Percentiles rank a stretch among this genome's conserved stretches.
phyloP scores from a whole-genome alignment of 306 rosid genomes.

The Delonix regia region DNA sequence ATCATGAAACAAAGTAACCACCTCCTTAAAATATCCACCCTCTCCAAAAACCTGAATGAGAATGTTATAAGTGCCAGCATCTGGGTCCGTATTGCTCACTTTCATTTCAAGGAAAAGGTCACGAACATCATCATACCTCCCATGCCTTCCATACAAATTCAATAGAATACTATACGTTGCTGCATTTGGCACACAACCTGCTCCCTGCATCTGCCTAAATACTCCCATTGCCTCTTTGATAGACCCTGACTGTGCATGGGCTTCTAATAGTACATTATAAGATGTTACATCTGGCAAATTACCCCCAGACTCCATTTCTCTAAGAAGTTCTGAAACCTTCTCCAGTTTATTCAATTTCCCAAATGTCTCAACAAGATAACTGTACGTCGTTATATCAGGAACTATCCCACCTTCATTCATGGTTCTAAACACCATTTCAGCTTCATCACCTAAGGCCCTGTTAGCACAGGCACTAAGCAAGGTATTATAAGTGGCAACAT shows the following conservation, averaged over 20 bases:
- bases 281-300: slow-evolving; percentile 85
- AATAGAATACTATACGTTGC: slow-evolving; percentile 77
- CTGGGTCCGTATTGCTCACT: slow-evolving; percentile 84
- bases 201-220: slow-evolving; percentile 94
- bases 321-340: slow-evolving; percentile 83
- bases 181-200: slow-evolving; percentile 83
- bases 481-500: slow-evolving; percentile 81
- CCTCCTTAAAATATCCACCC: slow-evolving; percentile 97
- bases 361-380: slow-evolving; percentile 82
- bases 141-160: slow-evolving; percentile 80
- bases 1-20: slow-evolving; percentile 94
- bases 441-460: slow-evolving; percentile 84
- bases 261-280: slow-evolving; percentile 84
- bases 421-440: slow-evolving; percentile 91
- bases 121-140: slow-evolving; percentile 88
- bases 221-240: slow-evolving; percentile 77
- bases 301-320: slow-evolving; percentile 87
- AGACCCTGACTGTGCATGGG: slow-evolving; percentile 68
- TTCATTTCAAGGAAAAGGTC: slow-evolving; percentile 97
- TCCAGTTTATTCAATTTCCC: slow-evolving; percentile 69
- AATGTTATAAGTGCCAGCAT: slow-evolving; percentile 86
- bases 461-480: slow-evolving; percentile 90
- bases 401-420: slow-evolving; percentile 93
- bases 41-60: slow-evolving; percentile 95
- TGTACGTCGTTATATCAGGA: slow-evolving; percentile 79